phyloP scores from a whole-genome alignment of 768 basidiomycete species.

The Mycena amicta region DNA sequence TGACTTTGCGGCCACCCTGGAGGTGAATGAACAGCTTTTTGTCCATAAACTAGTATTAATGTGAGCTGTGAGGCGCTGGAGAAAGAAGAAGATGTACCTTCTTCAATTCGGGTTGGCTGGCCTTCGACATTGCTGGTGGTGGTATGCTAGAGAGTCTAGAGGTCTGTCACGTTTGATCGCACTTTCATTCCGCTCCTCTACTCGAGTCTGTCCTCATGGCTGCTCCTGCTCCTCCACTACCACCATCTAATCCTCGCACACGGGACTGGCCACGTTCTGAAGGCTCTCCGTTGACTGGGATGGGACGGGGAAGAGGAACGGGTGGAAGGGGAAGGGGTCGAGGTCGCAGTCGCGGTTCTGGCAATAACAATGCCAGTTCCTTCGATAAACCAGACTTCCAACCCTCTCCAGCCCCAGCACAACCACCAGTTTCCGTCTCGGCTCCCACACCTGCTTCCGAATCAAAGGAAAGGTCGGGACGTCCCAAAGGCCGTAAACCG shows the following conservation, averaged over 20 bases:
- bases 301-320: slow-evolving; percentile 39
- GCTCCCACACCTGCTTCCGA: slow-evolving; percentile 25
- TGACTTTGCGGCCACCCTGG: slow-evolving; percentile 94
- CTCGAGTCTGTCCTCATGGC: not conserved
- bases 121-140: slow-evolving; percentile 74
- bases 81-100: slow-evolving; percentile 61
- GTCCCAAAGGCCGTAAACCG: slow-evolving; percentile 34
- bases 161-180: not conserved
- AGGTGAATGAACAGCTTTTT: slow-evolving; percentile 94
- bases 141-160: not conserved
- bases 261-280: slow-evolving; percentile 20
- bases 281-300: slow-evolving; percentile 31
- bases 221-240: slow-evolving; percentile 27
- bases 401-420: slow-evolving; percentile 19
- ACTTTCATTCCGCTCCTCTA: not conserved
- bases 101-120: slow-evolving; percentile 96
- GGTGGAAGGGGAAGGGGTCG: slow-evolving; percentile 26
- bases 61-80: too few species aligned
- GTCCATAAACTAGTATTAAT: slow-evolving; percentile 91
- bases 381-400: slow-evolving; percentile 8
- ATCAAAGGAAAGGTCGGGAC: not conserved
- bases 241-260: slow-evolving; percentile 21
- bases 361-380: not conserved
- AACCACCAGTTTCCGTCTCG: slow-evolving; percentile 8
- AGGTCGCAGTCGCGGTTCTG: slow-evolving; percentile 9